Evolutionary conservation across 78 protist species (phyloP).

Genomic region (Planoprotostelium fungivorum): DNA sequence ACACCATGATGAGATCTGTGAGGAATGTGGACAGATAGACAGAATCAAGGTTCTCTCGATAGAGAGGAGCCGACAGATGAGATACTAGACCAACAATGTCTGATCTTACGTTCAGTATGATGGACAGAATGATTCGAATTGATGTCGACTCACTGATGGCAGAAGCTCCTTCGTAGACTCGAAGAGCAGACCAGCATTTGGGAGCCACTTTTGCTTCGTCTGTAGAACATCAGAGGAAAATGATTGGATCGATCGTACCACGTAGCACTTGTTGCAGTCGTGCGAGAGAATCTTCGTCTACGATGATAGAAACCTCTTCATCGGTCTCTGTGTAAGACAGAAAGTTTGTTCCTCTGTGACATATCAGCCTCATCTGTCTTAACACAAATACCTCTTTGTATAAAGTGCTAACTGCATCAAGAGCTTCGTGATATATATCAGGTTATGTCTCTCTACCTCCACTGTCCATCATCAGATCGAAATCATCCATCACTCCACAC

Average conservation of each 20-base stretch:
- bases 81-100: background rate
- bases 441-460: background rate
- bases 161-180: background rate
- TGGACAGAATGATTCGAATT: background rate
- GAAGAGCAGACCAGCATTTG: background rate
- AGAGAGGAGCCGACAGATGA: background rate
- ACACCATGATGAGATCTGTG: background rate
- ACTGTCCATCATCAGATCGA: background rate
- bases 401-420: background rate
- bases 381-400: background rate
- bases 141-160: background rate
- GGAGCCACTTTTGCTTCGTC: background rate
- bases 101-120: background rate
- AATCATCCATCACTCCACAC: background rate
- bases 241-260: no score
- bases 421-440: background rate
- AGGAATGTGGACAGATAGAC: background rate
- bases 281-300: background rate
- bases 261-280: background rate
- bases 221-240: no score
- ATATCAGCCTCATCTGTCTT: background rate
- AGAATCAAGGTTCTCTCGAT: background rate
- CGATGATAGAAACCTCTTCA: background rate
- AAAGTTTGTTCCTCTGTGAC: background rate
- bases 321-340: background rate